Percentiles rank a stretch among this genome's conserved stretches.
These are phyloP conservation scores for Spatholobus suberectus DNA, from an alignment of 306 rosid species.

Conservation along the genomic window DNA sequence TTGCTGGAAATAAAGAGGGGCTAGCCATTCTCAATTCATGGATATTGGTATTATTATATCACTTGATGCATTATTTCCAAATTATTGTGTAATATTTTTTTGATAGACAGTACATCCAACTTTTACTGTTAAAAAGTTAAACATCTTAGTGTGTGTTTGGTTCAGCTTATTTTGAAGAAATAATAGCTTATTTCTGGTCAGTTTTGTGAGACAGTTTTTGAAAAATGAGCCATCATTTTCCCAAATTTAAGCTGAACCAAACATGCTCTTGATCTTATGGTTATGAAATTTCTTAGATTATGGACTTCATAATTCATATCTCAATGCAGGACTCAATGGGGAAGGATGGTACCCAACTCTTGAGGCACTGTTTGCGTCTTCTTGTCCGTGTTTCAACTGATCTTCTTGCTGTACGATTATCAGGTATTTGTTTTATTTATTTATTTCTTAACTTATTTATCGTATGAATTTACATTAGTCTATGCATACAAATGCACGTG, in stretches of 20 bases:
- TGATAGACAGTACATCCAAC: neutral
- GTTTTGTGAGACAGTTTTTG: neutral
- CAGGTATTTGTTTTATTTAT: slow-evolving; percentile 64
- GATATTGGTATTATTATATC: slow-evolving; percentile 78
- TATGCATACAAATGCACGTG: neutral
- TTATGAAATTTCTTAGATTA: slow-evolving; percentile 33
- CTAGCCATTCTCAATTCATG: slow-evolving; percentile 85
- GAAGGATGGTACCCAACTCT: slow-evolving; percentile 96
- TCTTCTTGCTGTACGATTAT: slow-evolving; percentile 87
- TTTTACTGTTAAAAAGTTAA: slow-evolving; percentile 22
- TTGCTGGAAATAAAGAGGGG: slow-evolving; percentile 97
- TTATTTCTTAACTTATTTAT: neutral
- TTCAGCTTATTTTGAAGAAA: neutral
- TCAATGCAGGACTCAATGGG: slow-evolving; percentile 93
- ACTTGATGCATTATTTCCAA: slow-evolving; percentile 26
- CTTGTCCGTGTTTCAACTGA: slow-evolving; percentile 96
- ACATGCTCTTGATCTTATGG: slow-evolving; percentile 6
- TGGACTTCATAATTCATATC: slow-evolving; percentile 37
- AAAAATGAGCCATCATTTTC: neutral
- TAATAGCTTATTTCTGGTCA: neutral
- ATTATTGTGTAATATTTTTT: neutral
- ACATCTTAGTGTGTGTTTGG: slow-evolving; percentile 5
- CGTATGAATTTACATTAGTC: neutral
- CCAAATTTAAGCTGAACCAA: neutral
- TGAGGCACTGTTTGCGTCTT: slow-evolving; percentile 98